These are phyloP conservation scores for Centrapalus pauciflorus DNA, from an alignment of 129 eudicot species.

Conservation along the genomic window DNA sequence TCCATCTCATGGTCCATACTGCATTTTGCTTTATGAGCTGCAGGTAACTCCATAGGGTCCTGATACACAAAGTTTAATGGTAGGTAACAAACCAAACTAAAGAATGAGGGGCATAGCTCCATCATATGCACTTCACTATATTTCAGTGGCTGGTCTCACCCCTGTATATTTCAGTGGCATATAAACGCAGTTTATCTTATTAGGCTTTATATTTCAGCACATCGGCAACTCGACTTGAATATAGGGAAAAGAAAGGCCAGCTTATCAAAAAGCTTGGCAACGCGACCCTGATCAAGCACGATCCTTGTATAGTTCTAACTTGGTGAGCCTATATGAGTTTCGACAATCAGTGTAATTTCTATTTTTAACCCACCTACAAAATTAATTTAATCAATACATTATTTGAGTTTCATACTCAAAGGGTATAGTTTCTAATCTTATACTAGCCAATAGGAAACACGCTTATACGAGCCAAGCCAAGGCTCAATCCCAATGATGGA, in stretches of 20 bases:
- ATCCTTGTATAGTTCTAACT: neutral
- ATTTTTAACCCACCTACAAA: neutral
- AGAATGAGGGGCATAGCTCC: neutral
- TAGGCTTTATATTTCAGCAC: no score
- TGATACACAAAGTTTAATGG: conserved; percentile 6
- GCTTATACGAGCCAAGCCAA: neutral
- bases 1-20: conserved; percentile 24
- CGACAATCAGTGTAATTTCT: neutral
- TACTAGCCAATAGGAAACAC: neutral
- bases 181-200: no score
- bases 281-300: neutral
- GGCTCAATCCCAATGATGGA: no score
- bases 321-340: neutral
- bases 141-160: no score
- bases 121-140: neutral
- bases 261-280: neutral
- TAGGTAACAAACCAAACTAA: neutral
- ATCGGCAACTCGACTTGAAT: neutral
- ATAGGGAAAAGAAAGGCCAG: neutral
- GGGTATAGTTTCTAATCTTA: neutral
- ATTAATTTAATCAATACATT: no score
- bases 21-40: conserved; percentile 10
- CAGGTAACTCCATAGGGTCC: conserved; percentile 12
- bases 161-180: no score
- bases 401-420: neutral